These are phyloP conservation scores for Parietaria judaica DNA, from an alignment of 306 rosid species.

Conservation along the genomic window DNA sequence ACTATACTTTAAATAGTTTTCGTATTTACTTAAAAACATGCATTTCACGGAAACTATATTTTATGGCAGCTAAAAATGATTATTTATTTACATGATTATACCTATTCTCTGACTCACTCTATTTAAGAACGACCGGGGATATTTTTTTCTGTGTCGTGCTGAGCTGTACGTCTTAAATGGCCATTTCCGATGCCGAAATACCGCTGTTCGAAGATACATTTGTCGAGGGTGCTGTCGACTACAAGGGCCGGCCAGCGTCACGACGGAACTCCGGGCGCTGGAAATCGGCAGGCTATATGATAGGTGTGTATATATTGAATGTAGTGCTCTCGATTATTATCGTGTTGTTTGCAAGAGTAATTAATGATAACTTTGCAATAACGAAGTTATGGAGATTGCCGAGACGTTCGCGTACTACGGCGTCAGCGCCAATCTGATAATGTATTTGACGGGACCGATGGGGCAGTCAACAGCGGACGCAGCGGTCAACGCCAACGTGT, in stretches of 20 bases:
- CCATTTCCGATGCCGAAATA: not conserved
- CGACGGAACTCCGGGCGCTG: slow-evolving; percentile 36
- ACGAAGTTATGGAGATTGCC: slow-evolving; percentile 37
- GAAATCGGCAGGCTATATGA: slow-evolving; percentile 39
- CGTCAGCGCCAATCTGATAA: slow-evolving; percentile 27
- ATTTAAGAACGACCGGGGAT: too few species aligned
- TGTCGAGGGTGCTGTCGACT: slow-evolving; percentile 30
- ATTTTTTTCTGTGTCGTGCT: too few species aligned
- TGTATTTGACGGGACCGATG: slow-evolving; percentile 37
- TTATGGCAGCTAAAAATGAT: too few species aligned
- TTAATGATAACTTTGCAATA: too few species aligned
- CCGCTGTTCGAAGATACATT: slow-evolving; percentile 25
- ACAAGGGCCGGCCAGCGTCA: slow-evolving; percentile 17
- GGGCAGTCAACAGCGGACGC: slow-evolving; percentile 38
- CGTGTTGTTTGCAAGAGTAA: too few species aligned
- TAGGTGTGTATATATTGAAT: slow-evolving; percentile 13
- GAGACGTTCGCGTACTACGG: slow-evolving; percentile 50
- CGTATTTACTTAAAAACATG: too few species aligned
- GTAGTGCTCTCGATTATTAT: too few species aligned
- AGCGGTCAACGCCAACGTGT: slow-evolving; percentile 30
- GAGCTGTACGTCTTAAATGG: too few species aligned
- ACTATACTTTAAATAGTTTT: too few species aligned
- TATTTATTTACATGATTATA: too few species aligned
- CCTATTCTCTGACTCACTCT: too few species aligned
- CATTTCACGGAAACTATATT: too few species aligned